Evolutionary conservation across 2,329 filamentous ascomycete species (phyloP).

Genomic region (Cladosporium sphaerospermum): DNA sequence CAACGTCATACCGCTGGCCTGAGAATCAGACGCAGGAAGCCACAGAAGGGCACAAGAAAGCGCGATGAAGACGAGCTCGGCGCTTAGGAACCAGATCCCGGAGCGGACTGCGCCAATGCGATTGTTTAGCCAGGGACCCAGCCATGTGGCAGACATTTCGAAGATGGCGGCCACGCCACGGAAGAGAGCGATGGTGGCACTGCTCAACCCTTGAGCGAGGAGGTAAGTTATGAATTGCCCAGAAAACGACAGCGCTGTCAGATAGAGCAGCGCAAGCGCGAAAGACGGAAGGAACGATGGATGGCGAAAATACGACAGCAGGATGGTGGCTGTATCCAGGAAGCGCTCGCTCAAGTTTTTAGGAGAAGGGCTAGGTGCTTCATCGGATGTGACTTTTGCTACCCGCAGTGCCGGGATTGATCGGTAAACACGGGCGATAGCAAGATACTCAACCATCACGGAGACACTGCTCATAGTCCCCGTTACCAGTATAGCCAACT

Average conservation of each 20-base stretch:
- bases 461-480: conserved; percentile 46
- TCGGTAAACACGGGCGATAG: conserved; percentile 41
- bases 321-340: neutral
- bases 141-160: conserved; percentile 57
- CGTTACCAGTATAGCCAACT: conserved; percentile 44
- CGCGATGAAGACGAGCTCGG: conserved; percentile 55
- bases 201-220: conserved; percentile 47
- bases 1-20: conserved; percentile 15
- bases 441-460: conserved; percentile 47
- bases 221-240: conserved; percentile 63
- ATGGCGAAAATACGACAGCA: conserved; percentile 44
- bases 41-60: conserved; percentile 34
- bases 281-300: conserved; percentile 56
- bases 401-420: conserved; percentile 27
- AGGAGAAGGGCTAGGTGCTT: too few species aligned
- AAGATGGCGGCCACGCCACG: conserved; percentile 49
- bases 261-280: conserved; percentile 53
- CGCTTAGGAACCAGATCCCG: conserved; percentile 65
- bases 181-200: conserved; percentile 47
- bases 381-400: conserved; percentile 3
- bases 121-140: conserved; percentile 51
- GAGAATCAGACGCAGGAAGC: conserved; percentile 14
- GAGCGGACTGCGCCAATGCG: conserved; percentile 49
- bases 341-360: neutral
- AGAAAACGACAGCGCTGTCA: conserved; percentile 54